Evolutionary conservation across 2,329 filamentous ascomycete species (phyloP).

Genomic region (Aspergillus pseudoterreus): DNA sequence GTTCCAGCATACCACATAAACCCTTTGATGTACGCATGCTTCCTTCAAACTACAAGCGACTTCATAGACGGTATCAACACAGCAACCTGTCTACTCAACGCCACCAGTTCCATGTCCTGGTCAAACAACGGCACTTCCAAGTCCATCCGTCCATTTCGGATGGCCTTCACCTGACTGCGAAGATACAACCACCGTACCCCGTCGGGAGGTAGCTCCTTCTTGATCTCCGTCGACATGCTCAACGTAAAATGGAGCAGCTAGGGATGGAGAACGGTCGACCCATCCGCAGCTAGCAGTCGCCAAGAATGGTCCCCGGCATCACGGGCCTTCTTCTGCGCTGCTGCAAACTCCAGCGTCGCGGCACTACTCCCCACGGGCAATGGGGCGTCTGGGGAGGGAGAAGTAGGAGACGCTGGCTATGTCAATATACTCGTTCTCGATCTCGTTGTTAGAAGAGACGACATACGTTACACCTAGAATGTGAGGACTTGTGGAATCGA

Average conservation of each 20-base stretch:
- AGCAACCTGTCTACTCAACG: neutral
- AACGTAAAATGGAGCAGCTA: neutral
- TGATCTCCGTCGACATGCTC: conserved; percentile 1
- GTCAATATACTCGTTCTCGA: too few relatives aligned
- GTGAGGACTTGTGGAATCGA: too few relatives aligned
- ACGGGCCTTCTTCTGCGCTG: neutral
- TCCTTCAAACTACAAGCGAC: too few relatives aligned
- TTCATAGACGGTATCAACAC: neutral
- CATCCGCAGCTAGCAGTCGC: neutral
- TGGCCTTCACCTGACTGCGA: neutral
- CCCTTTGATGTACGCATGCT: too few relatives aligned
- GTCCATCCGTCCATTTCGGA: conserved; percentile 1
- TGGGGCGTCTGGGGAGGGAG: neutral
- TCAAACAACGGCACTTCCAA: neutral
- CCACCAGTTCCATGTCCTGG: neutral
- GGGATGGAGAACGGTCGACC: neutral
- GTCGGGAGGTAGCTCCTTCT: neutral
- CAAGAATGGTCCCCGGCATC: neutral
- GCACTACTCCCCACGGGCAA: neutral
- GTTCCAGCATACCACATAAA: too few relatives aligned
- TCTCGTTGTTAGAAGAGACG: too few relatives aligned
- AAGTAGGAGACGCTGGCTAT: neutral
- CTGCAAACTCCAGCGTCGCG: neutral
- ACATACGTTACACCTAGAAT: neutral
- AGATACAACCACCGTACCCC: conserved; percentile 2